Percentiles rank a stretch among this genome's conserved stretches.
Evolutionary conservation across 352 stramenopile species (phyloP).

Genomic region (Phytopythium delawarense): DNA sequence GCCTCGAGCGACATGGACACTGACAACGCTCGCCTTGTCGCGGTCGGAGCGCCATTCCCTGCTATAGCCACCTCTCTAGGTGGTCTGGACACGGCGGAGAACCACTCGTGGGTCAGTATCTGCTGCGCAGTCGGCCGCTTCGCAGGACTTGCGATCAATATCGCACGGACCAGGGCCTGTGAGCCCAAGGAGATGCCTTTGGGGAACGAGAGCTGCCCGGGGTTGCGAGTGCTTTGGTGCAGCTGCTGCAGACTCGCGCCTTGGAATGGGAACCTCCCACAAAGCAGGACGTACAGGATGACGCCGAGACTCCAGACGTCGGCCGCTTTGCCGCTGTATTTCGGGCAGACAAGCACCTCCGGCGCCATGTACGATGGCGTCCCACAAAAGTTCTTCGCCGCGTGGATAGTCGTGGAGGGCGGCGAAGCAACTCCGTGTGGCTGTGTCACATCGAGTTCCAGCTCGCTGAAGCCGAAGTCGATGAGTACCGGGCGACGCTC

Average conservation of each 20-base stretch:
- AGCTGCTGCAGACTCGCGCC: conserved; percentile 30
- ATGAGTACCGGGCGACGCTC: conserved; percentile 36
- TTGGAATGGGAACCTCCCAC: conserved; percentile 55
- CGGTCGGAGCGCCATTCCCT: neutral
- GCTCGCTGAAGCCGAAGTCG: conserved; percentile 70
- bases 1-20: neutral
- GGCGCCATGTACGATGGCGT: conserved; percentile 80
- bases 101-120: conserved; percentile 40
- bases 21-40: neutral
- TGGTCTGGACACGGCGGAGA: neutral
- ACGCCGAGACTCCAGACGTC: conserved; percentile 69
- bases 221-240: conserved; percentile 22
- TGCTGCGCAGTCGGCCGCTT: conserved; percentile 31
- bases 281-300: conserved; percentile 64
- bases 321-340: conserved; percentile 53
- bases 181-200: conserved; percentile 27
- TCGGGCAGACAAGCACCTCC: conserved; percentile 49
- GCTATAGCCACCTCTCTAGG: neutral
- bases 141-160: conserved; percentile 38
- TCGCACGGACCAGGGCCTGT: conserved; percentile 36
- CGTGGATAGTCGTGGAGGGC: conserved; percentile 11
- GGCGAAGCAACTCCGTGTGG: neutral
- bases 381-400: conserved; percentile 72
- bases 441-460: conserved; percentile 14
- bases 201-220: conserved; percentile 24